Percentiles rank a stretch among this genome's conserved stretches.
Evolutionary conservation across 2,329 filamentous ascomycete genomes (phyloP).

Genomic region (Furcasterigmium sp.): DNA sequence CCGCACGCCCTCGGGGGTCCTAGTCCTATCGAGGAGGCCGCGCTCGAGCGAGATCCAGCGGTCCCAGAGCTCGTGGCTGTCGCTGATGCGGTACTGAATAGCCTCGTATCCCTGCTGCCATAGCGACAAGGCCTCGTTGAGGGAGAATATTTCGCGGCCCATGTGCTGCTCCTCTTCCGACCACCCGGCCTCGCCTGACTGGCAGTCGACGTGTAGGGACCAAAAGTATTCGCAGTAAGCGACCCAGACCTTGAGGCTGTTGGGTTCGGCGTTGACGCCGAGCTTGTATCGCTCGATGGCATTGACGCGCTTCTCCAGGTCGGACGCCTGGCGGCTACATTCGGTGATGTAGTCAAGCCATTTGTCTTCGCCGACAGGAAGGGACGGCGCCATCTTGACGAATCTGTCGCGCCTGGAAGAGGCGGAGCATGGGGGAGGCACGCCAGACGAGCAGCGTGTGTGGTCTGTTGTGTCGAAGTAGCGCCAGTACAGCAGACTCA

Average conservation of each 20-base stretch:
- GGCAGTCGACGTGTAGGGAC: conserved; percentile 61
- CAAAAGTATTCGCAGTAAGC: conserved; percentile 76
- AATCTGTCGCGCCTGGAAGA: conserved; percentile 1
- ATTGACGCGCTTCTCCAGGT: conserved; percentile 62
- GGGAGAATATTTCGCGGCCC: conserved; percentile 67
- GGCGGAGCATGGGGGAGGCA: conserved; percentile 2
- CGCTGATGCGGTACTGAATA: conserved; percentile 68
- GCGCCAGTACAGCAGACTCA: too few species aligned
- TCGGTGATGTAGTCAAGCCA: conserved; percentile 77
- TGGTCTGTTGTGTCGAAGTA: too few species aligned
- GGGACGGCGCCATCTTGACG: conserved; percentile 34
- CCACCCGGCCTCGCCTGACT: conserved; percentile 50
- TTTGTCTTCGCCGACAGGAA: conserved; percentile 66
- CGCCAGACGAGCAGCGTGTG: neutral
- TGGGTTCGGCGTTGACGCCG: conserved; percentile 66
- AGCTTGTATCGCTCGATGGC: conserved; percentile 68
- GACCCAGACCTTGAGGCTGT: conserved; percentile 69
- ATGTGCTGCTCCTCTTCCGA: conserved; percentile 63
- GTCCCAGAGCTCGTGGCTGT: conserved; percentile 77
- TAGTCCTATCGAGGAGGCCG: conserved; percentile 56
- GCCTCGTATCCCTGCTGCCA: conserved; percentile 69
- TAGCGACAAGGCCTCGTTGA: conserved; percentile 59
- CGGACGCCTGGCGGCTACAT: conserved; percentile 52
- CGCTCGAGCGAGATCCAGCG: conserved; percentile 69
- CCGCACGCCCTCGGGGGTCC: conserved; percentile 51